Evolutionary conservation across 1,284 basidiomycete species (phyloP), one percentile per base, ranked within the genome.

Genomic region (Sparassis latifolia): DNA sequence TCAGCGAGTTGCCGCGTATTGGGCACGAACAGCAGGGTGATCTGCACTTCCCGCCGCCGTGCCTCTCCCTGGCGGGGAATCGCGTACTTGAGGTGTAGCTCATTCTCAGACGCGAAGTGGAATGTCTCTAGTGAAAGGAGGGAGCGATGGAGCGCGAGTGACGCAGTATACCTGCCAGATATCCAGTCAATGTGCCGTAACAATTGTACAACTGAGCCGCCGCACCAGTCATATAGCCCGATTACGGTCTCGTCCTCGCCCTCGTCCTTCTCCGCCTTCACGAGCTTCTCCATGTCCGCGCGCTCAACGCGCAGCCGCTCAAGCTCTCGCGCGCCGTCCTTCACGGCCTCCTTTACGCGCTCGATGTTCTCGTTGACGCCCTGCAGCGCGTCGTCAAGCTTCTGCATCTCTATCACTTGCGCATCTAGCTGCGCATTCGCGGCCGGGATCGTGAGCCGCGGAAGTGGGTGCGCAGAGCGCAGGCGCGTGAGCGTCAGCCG

Each of bases 401-500:
- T 67, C 61, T 90, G 84, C 78, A 93, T 87, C 62, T 88, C 79
- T 7, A 68, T 73, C 10, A 85, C 78, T 60, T 92, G 90, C 12
- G 75, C 73, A 7, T 82, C 81, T 2, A 92, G 78, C 52, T 82
- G 80, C 51, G 82, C 75, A 50, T 82, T 80, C 0, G 91, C 91
- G 47, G 82, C 73, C 3, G 79, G 67, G 33, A 87, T 77, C 0
- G 91, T 93, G 46, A 92, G 68, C 4, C 90, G 80, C 49, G 89
- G 82, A 28, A 81, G 76, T 0, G 90, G 90, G 58, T 92, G 80
- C 2, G 82, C 79, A 52, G 89, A 84, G 32, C 88, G 82, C 5
- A 92, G 78, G 1, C 91, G 80, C 6, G 84, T 84, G 38, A 92
- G 73, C 4, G 85, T 79, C 2, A 92, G 77, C 39, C 87, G 83